Evolutionary conservation across 78 protist genomes (phyloP).

Genomic region (Anaeramoeba flamelloides): DNA sequence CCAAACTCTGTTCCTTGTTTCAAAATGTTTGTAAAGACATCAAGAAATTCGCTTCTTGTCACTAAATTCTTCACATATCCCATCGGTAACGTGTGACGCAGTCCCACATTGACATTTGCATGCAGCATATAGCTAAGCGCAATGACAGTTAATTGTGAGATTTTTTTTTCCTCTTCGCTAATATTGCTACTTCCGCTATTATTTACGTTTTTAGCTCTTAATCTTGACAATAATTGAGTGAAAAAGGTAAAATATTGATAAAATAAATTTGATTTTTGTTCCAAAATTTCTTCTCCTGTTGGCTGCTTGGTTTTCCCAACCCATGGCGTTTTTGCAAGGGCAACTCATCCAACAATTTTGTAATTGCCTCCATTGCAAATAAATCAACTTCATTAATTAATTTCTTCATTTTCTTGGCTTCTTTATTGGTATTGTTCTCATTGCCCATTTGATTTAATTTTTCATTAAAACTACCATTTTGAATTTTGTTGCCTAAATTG

Average conservation of each 20-base stretch:
- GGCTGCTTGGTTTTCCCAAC: neutral
- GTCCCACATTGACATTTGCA: neutral
- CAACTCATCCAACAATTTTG: neutral
- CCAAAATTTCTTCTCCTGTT: conserved; percentile 12
- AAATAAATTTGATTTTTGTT: conserved; percentile 16
- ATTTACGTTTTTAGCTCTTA: neutral
- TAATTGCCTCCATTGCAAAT: neutral
- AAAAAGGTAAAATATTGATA: conserved; percentile 36
- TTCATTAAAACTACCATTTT: neutral
- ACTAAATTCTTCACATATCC: neutral
- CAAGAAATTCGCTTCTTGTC: neutral
- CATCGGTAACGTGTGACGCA: neutral
- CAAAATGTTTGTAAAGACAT: neutral
- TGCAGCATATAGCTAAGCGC: neutral
- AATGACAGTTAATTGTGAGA: neutral
- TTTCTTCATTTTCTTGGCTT: no score
- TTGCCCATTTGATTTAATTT: neutral
- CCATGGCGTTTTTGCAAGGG: neutral
- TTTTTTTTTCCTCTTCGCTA: neutral
- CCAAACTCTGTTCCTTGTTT: conserved; percentile 2
- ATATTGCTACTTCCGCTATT: no score
- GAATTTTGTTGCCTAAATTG: neutral
- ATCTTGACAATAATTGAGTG: conserved; percentile 19
- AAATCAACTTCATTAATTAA: neutral
- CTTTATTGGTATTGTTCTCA: no score